Evolutionary conservation across 2,329 filamentous ascomycete species (phyloP), one percentile per base, ranked within the genome.

Genomic region (Fusarium sp.): DNA sequence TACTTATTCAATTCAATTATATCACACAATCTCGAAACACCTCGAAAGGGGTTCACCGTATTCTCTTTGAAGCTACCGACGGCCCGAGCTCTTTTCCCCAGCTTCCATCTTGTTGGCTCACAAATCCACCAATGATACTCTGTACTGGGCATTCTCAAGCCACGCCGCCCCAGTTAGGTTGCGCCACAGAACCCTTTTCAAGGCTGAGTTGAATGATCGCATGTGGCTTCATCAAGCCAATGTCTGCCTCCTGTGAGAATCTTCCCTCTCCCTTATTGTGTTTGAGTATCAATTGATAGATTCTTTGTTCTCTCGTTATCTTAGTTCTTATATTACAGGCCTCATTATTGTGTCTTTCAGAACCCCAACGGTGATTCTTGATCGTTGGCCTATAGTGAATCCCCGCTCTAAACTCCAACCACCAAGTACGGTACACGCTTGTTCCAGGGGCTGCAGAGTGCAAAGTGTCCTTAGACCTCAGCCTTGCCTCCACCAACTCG

Each of bases 391-490:
- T 28, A 11, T 31, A 35, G 20, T 51, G 31, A 42, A n/a, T 26
- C 41, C 58, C 67, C 56, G 56, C 68, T 59, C 59, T 42, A 45
- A 57, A 58, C 56, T 68, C 42, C 57, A 69, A 30, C 53, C 28
- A 48, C 44, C 47, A 48, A 47, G 53, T 44, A 48, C 39, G 26
- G 41, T 72, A 44, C 42, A 70, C 61, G 53, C 61, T 48, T 45
- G 44, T 59, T 56, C 71, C 71, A 74, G 71, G 71, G 71, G 71
- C 53, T 61, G 35, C 33, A 55, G 68, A 76, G 74, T 77, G 75
- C 75, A 77, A 77, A 76, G 74, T 77, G 72, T 77, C 75, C 75
- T 78, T 75, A 77, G 72, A 78, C 73, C 74, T 78, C 76, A 77
- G 76, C 75, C 76, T 78, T 73, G 73, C 65, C 58, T 68, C 53